phyloP scores from a whole-genome alignment of 768 basidiomycete species.

The Tricholoma sp. region DNA sequence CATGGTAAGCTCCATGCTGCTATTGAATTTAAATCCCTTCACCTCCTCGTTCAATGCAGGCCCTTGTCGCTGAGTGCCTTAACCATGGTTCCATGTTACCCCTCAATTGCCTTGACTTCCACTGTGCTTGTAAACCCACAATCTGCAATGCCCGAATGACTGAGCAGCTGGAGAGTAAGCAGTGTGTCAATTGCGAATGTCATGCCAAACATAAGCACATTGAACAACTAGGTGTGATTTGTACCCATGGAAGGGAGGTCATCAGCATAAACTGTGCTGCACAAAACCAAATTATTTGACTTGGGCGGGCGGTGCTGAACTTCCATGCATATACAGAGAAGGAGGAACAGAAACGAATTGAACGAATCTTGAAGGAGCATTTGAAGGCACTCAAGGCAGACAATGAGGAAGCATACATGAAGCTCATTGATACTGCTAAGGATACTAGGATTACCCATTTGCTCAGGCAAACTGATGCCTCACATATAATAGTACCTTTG shows the following conservation, averaged over 20 bases:
- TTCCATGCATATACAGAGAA: slow-evolving; percentile 93
- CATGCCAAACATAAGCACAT: no score
- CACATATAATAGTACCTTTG: no score
- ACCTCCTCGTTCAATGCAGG: no score
- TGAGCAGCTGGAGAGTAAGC: no score
- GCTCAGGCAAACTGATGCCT: no score
- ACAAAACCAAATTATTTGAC: slow-evolving; percentile 59
- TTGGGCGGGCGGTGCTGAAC: slow-evolving; percentile 74
- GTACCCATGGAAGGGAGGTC: slow-evolving; percentile 83
- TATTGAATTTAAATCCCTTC: no score
- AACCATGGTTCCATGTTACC: slow-evolving; percentile 86
- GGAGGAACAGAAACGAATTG: slow-evolving; percentile 97
- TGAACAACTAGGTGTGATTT: no score
- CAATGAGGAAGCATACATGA: slow-evolving; percentile 99
- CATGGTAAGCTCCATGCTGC: no score
- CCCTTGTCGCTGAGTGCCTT: slow-evolving; percentile 85
- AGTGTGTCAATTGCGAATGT: no score
- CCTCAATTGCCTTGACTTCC: slow-evolving; percentile 88
- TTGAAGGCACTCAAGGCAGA: slow-evolving; percentile 98
- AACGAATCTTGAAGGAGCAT: no score
- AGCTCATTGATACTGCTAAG: slow-evolving; percentile 98
- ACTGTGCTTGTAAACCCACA: slow-evolving; percentile 71
- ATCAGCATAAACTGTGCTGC: slow-evolving; percentile 60
- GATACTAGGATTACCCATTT: no score
- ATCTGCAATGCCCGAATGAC: no score